These are phyloP conservation scores for Tulasnella sp. DNA, from an alignment of 768 basidiomycete genomes.

Conservation along the genomic window DNA sequence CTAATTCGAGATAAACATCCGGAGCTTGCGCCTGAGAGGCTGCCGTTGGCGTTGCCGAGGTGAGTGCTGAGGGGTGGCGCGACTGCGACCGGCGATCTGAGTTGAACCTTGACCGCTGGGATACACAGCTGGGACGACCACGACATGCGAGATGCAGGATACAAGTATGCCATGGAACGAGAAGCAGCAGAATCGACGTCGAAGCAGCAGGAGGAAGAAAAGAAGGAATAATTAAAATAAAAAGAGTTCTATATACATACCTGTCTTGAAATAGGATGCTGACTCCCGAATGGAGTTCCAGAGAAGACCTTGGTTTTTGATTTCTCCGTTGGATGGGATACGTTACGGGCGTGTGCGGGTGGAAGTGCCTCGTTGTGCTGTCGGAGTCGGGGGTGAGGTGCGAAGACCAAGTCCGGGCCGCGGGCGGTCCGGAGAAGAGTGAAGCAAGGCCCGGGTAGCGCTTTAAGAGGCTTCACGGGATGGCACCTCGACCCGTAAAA, in stretches of 20 bases:
- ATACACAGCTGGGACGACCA: constrained; percentile 20
- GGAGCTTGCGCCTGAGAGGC: constrained; percentile 14
- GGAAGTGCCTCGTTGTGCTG: constrained; percentile 3
- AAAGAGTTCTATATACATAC: background rate
- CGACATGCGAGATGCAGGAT: constrained; percentile 8
- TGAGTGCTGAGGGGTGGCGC: background rate
- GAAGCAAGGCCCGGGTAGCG: background rate
- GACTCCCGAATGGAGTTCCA: background rate
- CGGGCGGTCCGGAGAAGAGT: background rate
- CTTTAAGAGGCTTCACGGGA: background rate
- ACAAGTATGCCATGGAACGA: constrained; percentile 1
- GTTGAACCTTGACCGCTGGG: background rate
- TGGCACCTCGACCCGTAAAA: background rate
- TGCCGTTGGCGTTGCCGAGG: constrained; percentile 12
- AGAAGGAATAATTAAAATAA: background rate
- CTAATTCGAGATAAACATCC: constrained; percentile 14
- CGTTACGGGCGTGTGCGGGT: background rate
- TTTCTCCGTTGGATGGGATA: constrained; percentile 1
- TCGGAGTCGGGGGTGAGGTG: constrained; percentile 1
- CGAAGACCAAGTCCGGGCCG: background rate
- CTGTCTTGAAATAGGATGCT: background rate
- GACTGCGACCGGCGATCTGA: background rate
- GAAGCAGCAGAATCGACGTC: constrained; percentile 1
- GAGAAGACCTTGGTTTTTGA: background rate
- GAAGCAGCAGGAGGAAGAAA: background rate